A percentile compares a stretch with the other conserved stretches of the same genome.
Conservation (phyloP, 371 early-diverging fungal species). For the Mortierella sp. region DNA sequence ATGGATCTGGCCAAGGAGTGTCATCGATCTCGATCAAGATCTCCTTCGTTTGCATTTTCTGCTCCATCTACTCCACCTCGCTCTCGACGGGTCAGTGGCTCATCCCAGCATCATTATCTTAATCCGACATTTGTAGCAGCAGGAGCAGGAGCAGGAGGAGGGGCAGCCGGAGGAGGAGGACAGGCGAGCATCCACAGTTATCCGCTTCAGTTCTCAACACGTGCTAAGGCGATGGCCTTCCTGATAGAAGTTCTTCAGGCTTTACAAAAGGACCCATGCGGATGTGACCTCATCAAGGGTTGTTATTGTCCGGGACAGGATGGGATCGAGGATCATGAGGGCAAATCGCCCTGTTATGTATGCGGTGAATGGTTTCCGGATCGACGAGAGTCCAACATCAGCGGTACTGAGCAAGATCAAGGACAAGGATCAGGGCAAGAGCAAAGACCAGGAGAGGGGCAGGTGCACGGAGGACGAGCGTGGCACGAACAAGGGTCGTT, state of each 20-base stretch:
- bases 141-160: no score
- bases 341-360: slow-evolving; percentile 48
- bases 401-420: no score
- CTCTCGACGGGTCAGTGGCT: slow-evolving; percentile 10
- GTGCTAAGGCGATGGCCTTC: slow-evolving; percentile 51
- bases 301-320: slow-evolving; percentile 42
- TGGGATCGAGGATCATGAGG: slow-evolving; percentile 51
- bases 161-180: no score
- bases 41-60: background rate
- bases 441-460: background rate
- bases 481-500: slow-evolving; percentile 55
- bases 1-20: slow-evolving; percentile 40
- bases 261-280: slow-evolving; percentile 49
- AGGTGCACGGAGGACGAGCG: slow-evolving; percentile 22
- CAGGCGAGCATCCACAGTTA: slow-evolving; percentile 13
- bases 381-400: slow-evolving; percentile 4
- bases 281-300: slow-evolving; percentile 43
- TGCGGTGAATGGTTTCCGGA: slow-evolving; percentile 53
- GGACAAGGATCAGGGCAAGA: background rate
- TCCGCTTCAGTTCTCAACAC: slow-evolving; percentile 52
- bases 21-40: slow-evolving; percentile 9
- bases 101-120: slow-evolving; percentile 4
- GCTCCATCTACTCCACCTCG: slow-evolving; percentile 8
- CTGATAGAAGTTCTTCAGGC: slow-evolving; percentile 48
- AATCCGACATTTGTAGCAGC: no score